Base-by-base conservation (phyloP, 75 land plant species). In the Pinus tabuliformis region DNA sequence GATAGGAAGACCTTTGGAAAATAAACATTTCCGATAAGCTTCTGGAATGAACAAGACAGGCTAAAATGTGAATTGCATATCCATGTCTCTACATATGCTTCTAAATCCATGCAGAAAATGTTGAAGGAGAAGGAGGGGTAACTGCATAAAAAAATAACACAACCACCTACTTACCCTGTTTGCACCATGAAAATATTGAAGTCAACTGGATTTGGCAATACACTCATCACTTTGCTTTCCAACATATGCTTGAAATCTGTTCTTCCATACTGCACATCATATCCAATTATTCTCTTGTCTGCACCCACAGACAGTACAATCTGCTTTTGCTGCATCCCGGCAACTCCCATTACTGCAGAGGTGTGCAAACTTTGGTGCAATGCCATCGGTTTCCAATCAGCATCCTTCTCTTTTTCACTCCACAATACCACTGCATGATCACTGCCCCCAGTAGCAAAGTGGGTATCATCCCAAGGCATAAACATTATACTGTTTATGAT, bases 121-220 rank as follows among this genome's bases (percentile, higher is more conserved):
- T 37, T 59, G 16, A n/a, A 14, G 16, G 65, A 66, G 36, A 68
- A 21, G 8, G 15, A 37, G n/a, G 14, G 30, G 26, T 24, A 28
- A 28, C 75, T 39, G 42, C 42, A 56, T 5, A 26, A 11, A 74
- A 26, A 28, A 15, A 39, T 11, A 24, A 39, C 13, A 45, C 13
- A 75, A 26, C 60, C 28, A 74, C 33, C 45, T n/a, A 79, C 77
- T 24, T 56, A 85, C 87, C 87, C 85, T 52, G 87, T 85, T 83
- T 85, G 87, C 26, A 83, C 87, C 87, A 85, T 82, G 64, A 78
- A 83, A 42, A 85, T 77, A 63, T 85, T 83, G 70, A 78, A 78
- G 58, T 85, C 87, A 9, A 71, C 66, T 24, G 87, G 81, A 75
- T 82, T 85, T 68, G 85, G 81, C 64, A 79, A 81, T 80, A 85